These are phyloP conservation scores for Tilletia horrida DNA, from an alignment of 1,284 basidiomycete genomes.

Conservation along the genomic window DNA sequence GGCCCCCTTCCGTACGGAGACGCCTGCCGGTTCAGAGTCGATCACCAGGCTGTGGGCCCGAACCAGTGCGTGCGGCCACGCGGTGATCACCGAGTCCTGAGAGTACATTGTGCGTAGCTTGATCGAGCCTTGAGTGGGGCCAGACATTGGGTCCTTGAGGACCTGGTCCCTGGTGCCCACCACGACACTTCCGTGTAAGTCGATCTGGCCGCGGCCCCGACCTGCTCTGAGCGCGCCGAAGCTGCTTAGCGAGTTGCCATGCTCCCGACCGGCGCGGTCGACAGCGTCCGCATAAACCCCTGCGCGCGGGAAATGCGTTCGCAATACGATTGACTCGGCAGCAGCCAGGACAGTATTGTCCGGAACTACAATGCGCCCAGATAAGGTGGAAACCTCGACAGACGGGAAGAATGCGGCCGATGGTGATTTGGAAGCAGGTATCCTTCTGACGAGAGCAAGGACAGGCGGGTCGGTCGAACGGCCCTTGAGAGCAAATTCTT, in stretches of 20 bases:
- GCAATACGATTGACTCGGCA: background rate
- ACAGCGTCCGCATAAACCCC: constrained; percentile 15
- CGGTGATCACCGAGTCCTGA: background rate
- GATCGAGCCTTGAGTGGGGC: background rate
- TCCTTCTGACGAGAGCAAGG: background rate
- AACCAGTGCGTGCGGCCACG: background rate
- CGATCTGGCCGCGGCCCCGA: constrained; percentile 9
- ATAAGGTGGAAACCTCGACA: background rate
- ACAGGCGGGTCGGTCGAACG: background rate
- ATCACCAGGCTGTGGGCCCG: background rate
- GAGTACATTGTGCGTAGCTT: background rate
- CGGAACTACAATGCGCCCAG: background rate
- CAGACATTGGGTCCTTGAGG: background rate
- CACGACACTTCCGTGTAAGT: background rate
- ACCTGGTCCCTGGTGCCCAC: background rate
- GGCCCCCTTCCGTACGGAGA: constrained; percentile 1
- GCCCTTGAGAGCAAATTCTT: constrained; percentile 5
- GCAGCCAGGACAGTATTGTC: constrained; percentile 1
- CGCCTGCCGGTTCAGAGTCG: constrained; percentile 9
- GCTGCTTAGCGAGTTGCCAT: constrained; percentile 10
- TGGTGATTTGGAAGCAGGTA: background rate
- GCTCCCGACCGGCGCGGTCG: constrained; percentile 1
- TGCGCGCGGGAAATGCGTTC: constrained; percentile 2
- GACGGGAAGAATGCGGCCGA: constrained; percentile 1
- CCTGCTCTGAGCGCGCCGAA: constrained; percentile 3